phyloP scores from a whole-genome alignment of 2,329 filamentous ascomycete species.

The Bimuria novae-zelandiae region DNA sequence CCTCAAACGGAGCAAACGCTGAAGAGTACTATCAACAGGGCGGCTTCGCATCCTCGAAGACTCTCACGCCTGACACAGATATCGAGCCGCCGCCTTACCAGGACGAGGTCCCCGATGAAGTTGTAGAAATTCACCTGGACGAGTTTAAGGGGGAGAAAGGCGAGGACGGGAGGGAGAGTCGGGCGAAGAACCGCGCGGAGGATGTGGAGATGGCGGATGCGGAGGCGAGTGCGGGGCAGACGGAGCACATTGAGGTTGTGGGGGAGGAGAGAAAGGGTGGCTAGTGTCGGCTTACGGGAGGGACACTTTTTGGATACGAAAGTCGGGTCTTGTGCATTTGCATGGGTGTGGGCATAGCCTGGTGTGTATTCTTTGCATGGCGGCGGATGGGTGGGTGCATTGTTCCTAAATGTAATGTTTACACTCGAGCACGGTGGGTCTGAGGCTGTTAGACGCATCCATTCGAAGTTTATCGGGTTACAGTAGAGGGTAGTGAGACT shows the following conservation, averaged over 20 bases:
- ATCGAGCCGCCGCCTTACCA: background rate
- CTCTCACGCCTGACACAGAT: conserved; percentile 43
- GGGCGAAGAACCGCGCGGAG: no score
- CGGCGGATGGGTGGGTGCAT: no score
- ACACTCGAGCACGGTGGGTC: no score
- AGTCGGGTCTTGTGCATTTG: no score
- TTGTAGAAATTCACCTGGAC: conserved; percentile 7
- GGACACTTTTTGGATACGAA: no score
- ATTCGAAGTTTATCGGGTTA: no score
- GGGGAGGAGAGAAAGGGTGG: conserved; percentile 29
- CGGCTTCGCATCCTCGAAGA: conserved; percentile 26
- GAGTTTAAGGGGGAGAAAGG: conserved; percentile 28
- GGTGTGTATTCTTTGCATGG: no score
- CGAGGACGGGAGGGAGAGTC: conserved; percentile 31
- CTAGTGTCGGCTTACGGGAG: background rate
- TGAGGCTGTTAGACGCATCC: no score
- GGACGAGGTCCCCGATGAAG: conserved; percentile 25
- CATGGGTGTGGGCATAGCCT: no score
- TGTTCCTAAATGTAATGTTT: no score
- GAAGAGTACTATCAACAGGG: conserved; percentile 21
- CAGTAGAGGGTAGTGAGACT: no score
- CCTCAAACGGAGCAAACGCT: conserved; percentile 20
- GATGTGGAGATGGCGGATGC: conserved; percentile 22
- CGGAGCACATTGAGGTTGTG: conserved; percentile 30
- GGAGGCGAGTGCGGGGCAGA: conserved; percentile 1